phyloP scores from a whole-genome alignment of 371 early-diverging fungal genomes.

The Apophysomyces sp. region DNA sequence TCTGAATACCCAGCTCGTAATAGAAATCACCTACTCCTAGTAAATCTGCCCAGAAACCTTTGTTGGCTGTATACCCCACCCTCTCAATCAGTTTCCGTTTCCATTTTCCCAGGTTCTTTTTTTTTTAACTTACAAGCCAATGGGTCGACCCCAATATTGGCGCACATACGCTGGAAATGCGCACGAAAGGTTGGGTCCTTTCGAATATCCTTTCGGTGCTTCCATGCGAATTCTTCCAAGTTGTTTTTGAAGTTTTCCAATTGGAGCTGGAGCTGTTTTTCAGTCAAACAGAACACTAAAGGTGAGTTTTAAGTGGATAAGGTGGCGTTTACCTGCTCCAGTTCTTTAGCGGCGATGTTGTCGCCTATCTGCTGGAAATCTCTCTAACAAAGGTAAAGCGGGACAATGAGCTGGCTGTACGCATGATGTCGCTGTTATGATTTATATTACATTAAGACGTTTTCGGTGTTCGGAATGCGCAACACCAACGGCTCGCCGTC shows the following conservation, averaged over 20 bases:
- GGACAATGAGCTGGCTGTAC: neutral
- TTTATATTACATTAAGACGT: constrained; percentile 24
- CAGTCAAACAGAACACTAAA: neutral
- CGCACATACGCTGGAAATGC: constrained; percentile 94
- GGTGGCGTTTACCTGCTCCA: constrained; percentile 53
- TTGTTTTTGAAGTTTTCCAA: constrained; percentile 77
- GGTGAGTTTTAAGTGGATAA: no score
- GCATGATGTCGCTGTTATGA: neutral
- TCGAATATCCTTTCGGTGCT: constrained; percentile 87
- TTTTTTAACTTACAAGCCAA: constrained; percentile 70
- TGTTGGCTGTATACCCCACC: constrained; percentile 64
- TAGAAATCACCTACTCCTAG: constrained; percentile 98
- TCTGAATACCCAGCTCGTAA: constrained; percentile 92
- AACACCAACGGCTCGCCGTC: constrained; percentile 40
- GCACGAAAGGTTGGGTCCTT: constrained; percentile 85
- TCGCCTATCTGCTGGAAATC: constrained; percentile 58
- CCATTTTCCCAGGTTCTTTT: neutral
- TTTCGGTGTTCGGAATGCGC: constrained; percentile 32
- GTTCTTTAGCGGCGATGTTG: constrained; percentile 53
- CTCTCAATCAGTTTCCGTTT: neutral
- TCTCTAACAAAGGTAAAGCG: constrained; percentile 25
- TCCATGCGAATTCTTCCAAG: constrained; percentile 83
- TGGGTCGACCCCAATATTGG: constrained; percentile 93
- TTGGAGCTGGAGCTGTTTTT: constrained; percentile 66
- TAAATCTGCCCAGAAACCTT: constrained; percentile 93